Evolutionary conservation across 805 yeast genomes (phyloP).

Genomic region (Ogataea pini): DNA sequence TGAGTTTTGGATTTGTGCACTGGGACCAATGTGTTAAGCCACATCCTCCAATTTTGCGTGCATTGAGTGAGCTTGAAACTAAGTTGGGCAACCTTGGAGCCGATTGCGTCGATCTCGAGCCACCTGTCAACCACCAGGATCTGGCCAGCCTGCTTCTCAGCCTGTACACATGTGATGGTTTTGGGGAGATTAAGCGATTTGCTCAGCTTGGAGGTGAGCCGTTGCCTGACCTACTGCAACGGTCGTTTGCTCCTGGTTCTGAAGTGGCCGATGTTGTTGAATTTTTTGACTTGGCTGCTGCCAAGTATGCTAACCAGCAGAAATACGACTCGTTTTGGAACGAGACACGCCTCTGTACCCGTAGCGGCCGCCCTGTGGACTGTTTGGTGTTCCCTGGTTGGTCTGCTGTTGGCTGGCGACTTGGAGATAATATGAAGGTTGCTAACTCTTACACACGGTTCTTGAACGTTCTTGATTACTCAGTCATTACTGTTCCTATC

Average conservation of each 20-base stretch:
- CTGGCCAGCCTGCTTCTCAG: constrained; percentile 29
- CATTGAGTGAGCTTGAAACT: constrained; percentile 32
- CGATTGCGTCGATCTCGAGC: constrained; percentile 43
- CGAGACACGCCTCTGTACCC: constrained; percentile 34
- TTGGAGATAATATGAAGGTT: constrained; percentile 41
- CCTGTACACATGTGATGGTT: constrained; percentile 28
- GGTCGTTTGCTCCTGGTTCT: constrained; percentile 24
- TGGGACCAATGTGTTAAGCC: constrained; percentile 50
- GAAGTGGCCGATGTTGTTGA: constrained; percentile 26
- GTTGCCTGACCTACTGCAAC: constrained; percentile 19
- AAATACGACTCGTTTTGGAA: constrained; percentile 41
- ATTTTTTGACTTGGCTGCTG: constrained; percentile 42
- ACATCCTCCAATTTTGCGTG: constrained; percentile 56
- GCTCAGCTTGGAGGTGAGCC: constrained; percentile 36
- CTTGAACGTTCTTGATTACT: constrained; percentile 55
- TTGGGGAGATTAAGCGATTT: constrained; percentile 27
- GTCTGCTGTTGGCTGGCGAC: constrained; percentile 42
- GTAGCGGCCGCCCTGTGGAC: constrained; percentile 44
- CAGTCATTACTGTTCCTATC: constrained; percentile 46
- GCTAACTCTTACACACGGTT: constrained; percentile 55
- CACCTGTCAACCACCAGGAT: constrained; percentile 31
- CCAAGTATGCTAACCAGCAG: constrained; percentile 39
- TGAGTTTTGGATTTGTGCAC: constrained; percentile 46
- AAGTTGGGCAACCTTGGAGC: constrained; percentile 19
- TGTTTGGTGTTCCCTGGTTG: constrained; percentile 51